These are phyloP conservation scores for Stellera chamaejasme DNA, from an alignment of 345 rosid genomes.

Conservation along the genomic window DNA sequence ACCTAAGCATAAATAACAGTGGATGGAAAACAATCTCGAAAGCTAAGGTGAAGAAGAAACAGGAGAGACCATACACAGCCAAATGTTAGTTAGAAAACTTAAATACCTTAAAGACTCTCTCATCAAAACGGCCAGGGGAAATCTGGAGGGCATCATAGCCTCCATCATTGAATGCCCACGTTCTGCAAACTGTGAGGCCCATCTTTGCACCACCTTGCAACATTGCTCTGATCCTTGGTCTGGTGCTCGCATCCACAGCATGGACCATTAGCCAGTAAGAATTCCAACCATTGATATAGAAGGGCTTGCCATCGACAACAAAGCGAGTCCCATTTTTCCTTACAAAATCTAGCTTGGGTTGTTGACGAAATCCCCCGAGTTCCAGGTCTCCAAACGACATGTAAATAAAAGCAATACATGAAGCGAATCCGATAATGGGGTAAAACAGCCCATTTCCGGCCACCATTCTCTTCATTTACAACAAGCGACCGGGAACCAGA, in stretches of 20 bases:
- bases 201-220: slow-evolving; percentile 74
- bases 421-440: slow-evolving; percentile 77
- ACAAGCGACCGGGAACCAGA: slow-evolving; percentile 9
- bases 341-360: slow-evolving; percentile 46
- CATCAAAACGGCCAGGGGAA: slow-evolving; percentile 85
- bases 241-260: slow-evolving; percentile 58
- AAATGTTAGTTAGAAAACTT: no score
- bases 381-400: slow-evolving; percentile 65
- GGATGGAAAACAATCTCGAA: no score
- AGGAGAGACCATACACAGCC: no score
- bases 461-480: slow-evolving; percentile 28
- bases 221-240: slow-evolving; percentile 54
- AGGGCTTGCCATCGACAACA: slow-evolving; percentile 47
- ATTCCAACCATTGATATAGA: slow-evolving; percentile 87
- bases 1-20: no score
- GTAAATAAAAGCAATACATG: slow-evolving; percentile 63
- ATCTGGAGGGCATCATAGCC: slow-evolving; percentile 86
- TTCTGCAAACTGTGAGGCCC: slow-evolving; percentile 94
- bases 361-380: slow-evolving; percentile 19
- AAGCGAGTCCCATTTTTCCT: slow-evolving; percentile 67
- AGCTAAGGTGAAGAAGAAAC: no score
- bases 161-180: slow-evolving; percentile 98
- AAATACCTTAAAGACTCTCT: slow-evolving; percentile 73
- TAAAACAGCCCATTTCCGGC: slow-evolving; percentile 47
- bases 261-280: slow-evolving; percentile 95